Evolutionary conservation across 1,139 yeast species (phyloP).

Genomic region (Yamadazyma pseudoaaseri): DNA sequence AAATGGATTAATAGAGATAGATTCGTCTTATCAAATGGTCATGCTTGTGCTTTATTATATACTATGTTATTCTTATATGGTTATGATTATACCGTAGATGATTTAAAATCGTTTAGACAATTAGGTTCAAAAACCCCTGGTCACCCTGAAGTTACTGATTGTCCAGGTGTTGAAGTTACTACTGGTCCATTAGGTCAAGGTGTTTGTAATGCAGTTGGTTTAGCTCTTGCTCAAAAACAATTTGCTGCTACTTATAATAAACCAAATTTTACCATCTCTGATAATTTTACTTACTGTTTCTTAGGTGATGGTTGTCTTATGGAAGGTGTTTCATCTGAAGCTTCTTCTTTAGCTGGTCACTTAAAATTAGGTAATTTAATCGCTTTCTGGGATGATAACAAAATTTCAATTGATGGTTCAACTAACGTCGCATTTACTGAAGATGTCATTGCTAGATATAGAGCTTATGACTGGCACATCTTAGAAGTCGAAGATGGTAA

Average conservation of each 20-base stretch:
- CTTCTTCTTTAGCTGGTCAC: constrained; percentile 95
- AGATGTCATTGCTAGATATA: constrained; percentile 82
- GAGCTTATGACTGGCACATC: constrained; percentile 95
- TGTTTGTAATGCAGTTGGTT: constrained; percentile 93
- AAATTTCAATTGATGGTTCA: constrained; percentile 94
- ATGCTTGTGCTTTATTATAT: constrained; percentile 91
- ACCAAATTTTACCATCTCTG: constrained; percentile 71
- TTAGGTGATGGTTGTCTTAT: constrained; percentile 98
- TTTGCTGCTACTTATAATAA: constrained; percentile 92
- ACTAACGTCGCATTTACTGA: constrained; percentile 93
- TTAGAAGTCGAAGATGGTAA: constrained; percentile 79
- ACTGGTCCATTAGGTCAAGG: constrained; percentile 99
- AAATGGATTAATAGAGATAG: constrained; percentile 94
- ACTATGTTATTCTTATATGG: constrained; percentile 85
- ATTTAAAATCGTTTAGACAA: constrained; percentile 90
- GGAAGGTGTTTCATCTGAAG: constrained; percentile 98
- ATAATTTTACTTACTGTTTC: constrained; percentile 76
- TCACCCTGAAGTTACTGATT: constrained; percentile 82
- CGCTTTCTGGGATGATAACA: constrained; percentile 96
- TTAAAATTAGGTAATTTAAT: constrained; percentile 90
- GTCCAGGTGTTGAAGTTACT: constrained; percentile 94
- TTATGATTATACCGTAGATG: constrained; percentile 77
- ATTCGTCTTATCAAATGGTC: constrained; percentile 95
- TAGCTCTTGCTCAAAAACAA: constrained; percentile 93
- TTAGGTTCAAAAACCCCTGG: constrained; percentile 92